Base-by-base conservation (phyloP, 2,329 filamentous ascomycete genomes). In the Phyllosticta paracitricarpa region DNA sequence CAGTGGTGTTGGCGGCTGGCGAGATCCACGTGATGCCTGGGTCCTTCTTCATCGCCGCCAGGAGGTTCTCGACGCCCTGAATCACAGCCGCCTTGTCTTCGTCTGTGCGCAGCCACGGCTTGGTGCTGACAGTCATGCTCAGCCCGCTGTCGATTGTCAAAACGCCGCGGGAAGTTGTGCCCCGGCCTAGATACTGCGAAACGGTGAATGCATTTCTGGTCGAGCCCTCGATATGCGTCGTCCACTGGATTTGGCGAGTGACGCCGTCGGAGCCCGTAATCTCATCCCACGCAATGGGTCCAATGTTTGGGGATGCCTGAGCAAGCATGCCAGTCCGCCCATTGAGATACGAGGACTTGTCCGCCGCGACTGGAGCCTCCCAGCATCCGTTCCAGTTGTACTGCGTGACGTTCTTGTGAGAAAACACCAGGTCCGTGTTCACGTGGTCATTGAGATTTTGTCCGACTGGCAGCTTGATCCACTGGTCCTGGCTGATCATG, bases 301-400 rank as follows among this genome's bases (percentile, higher is more conserved):
- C 83, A 61, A 88, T 85, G 71, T 87, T 85, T 25, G 85, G 84
- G 1, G 84, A 83, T 26, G 84, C 83, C 69, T 86, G 83, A 1
- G 85, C 79, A 14, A 88, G 77, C 53, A 87, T 84, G 26, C 85
- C 85, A 28, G 78, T 79, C 61, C 83, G 79, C 61, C 74, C 71
- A 61, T 73, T 75, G 25, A 78, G 71, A 66, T 79, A 78, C 2
- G 67, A 58, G 19, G 72, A 65, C 64, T 72, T 73, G 66, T 81
- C 77, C 35, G 69, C 66, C 9, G 68, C 59, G 55, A 75, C 75
- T 2, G 76, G 76, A 12, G 69, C 71, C 64, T 79, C 66, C 74
- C 77, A 89, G 2, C 85, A 85, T 60, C 74, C 77, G 68, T 85
- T 86, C 67, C 86, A 88, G 74, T 88, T 82, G 68, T 89, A 89